Conservation (phyloP, 2,329 filamentous ascomycete genomes). For the Pseudocercospora eumusae region DNA sequence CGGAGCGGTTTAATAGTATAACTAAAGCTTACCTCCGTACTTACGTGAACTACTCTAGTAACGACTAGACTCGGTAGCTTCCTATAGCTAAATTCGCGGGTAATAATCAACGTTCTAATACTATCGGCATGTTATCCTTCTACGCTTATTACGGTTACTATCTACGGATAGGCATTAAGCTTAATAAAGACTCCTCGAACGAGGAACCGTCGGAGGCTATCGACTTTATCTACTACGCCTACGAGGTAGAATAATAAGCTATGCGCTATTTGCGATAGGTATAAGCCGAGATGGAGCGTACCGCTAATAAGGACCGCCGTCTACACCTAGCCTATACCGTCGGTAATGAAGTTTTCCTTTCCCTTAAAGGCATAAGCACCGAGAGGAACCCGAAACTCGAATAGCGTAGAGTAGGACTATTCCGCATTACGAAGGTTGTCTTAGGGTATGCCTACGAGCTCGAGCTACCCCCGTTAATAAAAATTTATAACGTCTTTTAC, state of each 20-base stretch:
- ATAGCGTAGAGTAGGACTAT: neutral
- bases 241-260: neutral
- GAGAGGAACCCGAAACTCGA: neutral
- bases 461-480: neutral
- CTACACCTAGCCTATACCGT: neutral
- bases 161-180: neutral
- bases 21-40: neutral
- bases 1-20: neutral
- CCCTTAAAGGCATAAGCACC: neutral
- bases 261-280: neutral
- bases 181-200: neutral
- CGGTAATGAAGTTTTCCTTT: neutral
- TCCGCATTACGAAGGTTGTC: neutral
- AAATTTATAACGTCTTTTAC: constrained; percentile 2
- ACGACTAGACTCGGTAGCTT: neutral
- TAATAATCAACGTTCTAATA: neutral
- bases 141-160: neutral
- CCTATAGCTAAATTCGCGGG: neutral
- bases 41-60: neutral
- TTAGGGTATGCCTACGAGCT: neutral
- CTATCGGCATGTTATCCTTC: neutral
- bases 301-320: neutral
- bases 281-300: neutral
- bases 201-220: neutral
- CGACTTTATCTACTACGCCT: neutral